These are phyloP conservation scores for Tetragonia tetragonoides DNA, from an alignment of 148 eudicot species.

Conservation along the genomic window DNA sequence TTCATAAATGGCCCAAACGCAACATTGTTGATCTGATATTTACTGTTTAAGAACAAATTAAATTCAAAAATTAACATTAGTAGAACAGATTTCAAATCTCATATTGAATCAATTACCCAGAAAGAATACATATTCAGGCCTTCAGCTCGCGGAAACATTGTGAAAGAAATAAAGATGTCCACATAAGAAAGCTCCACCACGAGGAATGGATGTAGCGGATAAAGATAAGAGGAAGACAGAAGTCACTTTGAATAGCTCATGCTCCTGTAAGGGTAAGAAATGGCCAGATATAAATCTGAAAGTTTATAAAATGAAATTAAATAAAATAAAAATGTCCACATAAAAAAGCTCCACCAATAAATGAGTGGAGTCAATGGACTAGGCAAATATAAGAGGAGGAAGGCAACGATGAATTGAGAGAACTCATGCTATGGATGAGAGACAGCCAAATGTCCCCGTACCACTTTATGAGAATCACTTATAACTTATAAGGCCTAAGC, in stretches of 20 bases:
- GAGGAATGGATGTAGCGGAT: not conserved
- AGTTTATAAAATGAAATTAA: not conserved
- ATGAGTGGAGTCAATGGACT: not conserved
- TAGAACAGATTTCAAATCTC: not conserved
- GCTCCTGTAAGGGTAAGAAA: not conserved
- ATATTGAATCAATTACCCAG: not conserved
- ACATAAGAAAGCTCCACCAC: not conserved
- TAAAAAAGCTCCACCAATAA: not conserved
- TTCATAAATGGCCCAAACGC: not conserved
- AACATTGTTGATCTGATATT: constrained; percentile 3
- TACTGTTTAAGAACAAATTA: not conserved
- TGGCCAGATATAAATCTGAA: not conserved
- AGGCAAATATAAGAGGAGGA: not conserved
- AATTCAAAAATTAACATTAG: not conserved
- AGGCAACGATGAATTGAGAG: not conserved
- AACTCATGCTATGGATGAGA: not conserved
- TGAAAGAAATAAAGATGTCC: not conserved
- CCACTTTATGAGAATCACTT: not conserved
- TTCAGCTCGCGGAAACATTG: not conserved
- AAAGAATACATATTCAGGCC: not conserved
- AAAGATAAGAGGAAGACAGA: not conserved
- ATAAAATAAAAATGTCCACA: not conserved
- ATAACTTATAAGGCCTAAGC: not conserved
- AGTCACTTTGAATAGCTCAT: not conserved
- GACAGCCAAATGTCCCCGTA: not conserved